Percentiles rank a stretch among this genome's conserved stretches.
Conservation (phyloP, 257 asterid genomes). For the Solanum habrochaites region DNA sequence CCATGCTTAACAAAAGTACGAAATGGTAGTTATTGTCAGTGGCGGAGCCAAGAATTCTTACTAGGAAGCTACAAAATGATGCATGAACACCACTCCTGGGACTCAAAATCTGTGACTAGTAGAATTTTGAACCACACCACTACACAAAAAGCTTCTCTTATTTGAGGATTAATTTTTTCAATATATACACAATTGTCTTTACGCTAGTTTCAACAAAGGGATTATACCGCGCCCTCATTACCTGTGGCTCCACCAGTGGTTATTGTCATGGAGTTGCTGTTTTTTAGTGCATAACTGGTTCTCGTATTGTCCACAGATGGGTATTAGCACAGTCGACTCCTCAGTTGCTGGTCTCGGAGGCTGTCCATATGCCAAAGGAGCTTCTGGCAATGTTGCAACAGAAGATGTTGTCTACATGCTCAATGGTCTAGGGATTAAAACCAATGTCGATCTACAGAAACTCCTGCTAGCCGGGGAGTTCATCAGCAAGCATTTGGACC, state of each 20-base stretch:
- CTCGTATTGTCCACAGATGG: constrained; percentile 41
- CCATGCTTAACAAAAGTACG: neutral
- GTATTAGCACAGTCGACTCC: constrained; percentile 80
- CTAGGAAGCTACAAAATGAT: neutral
- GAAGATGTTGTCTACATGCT: constrained; percentile 96
- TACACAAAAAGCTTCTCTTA: neutral
- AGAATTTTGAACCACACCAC: neutral
- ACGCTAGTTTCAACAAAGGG: neutral
- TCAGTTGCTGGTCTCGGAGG: constrained; percentile 87
- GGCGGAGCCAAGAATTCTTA: neutral
- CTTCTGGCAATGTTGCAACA: constrained; percentile 87
- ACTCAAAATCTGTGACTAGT: neutral
- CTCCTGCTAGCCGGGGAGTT: constrained; percentile 73
- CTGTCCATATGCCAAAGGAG: constrained; percentile 90
- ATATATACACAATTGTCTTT: neutral
- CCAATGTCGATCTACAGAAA: constrained; percentile 51
- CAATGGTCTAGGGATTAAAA: constrained; percentile 59
- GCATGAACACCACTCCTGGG: neutral
- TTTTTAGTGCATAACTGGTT: neutral
- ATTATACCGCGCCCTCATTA: neutral
- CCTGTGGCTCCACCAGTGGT: neutral
- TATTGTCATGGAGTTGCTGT: neutral
- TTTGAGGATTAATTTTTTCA: neutral
- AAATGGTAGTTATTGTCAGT: neutral
- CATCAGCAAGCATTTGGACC: constrained; percentile 52